Percentiles rank a stretch among this genome's conserved stretches.
Evolutionary conservation across 2,329 filamentous ascomycete genomes (phyloP).

Genomic region (Metarhizium sp.): DNA sequence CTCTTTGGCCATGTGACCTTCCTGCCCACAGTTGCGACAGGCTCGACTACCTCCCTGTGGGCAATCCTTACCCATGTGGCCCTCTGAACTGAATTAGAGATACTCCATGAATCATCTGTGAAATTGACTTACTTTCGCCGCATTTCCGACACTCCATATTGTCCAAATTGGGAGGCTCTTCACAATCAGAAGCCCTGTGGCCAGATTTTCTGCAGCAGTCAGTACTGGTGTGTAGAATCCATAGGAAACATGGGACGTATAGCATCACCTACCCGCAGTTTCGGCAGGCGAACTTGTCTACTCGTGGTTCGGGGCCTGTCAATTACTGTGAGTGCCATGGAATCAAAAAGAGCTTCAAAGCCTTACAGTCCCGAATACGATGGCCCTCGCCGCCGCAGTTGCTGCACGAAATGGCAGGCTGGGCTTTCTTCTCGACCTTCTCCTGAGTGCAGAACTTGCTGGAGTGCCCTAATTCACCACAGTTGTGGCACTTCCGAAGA

Average conservation of each 20-base stretch:
- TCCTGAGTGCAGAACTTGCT: slow-evolving; percentile 53
- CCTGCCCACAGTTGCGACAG: slow-evolving; percentile 55
- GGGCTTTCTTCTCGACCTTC: slow-evolving; percentile 34
- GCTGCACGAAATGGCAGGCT: slow-evolving; percentile 46
- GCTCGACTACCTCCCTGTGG: slow-evolving; percentile 46
- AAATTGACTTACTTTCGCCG: slow-evolving; percentile 40
- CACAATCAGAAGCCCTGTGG: slow-evolving; percentile 40
- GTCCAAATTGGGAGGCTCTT: slow-evolving; percentile 51
- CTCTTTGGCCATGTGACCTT: slow-evolving; percentile 47
- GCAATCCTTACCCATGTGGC: slow-evolving; percentile 56
- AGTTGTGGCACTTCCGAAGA: slow-evolving; percentile 53
- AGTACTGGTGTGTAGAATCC: slow-evolving; percentile 4
- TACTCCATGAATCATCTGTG: not conserved
- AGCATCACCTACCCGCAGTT: slow-evolving; percentile 47
- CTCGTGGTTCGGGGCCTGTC: slow-evolving; percentile 47
- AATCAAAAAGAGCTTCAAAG: not conserved
- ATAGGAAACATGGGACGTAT: not conserved
- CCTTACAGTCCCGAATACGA: slow-evolving; percentile 59
- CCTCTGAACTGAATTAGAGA: slow-evolving; percentile 26
- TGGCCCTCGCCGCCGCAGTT: slow-evolving; percentile 58
- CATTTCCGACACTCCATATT: slow-evolving; percentile 59
- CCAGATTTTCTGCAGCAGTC: slow-evolving; percentile 32
- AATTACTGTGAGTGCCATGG: slow-evolving; percentile 3
- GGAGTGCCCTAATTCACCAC: slow-evolving; percentile 53
- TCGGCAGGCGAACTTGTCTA: slow-evolving; percentile 57